Evolutionary conservation across 177 flowering plant genomes (phyloP).

Genomic region (Tripterygium wilfordii): DNA sequence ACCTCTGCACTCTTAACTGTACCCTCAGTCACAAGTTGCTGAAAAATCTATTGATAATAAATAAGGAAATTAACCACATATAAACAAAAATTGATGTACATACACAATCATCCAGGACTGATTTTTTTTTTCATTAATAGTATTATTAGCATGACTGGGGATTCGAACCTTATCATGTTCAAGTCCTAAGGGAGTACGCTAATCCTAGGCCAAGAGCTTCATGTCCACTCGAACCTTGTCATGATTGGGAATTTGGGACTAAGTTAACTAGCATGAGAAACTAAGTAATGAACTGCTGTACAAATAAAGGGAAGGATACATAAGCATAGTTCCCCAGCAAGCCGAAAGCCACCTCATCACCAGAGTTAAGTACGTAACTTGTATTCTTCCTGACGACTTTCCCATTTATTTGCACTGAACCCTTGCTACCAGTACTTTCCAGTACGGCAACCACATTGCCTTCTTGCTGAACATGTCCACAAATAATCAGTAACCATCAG

Average conservation of each 20-base stretch:
- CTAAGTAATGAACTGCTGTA: background rate
- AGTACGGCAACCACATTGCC: conserved; percentile 51
- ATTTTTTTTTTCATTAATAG: too few species aligned
- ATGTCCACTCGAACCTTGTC: too few species aligned
- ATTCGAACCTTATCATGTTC: too few species aligned
- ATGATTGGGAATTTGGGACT: too few species aligned
- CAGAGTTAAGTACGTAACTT: conserved; percentile 52
- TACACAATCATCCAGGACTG: too few species aligned
- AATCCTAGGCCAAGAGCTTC: too few species aligned
- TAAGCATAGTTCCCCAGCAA: conserved; percentile 60
- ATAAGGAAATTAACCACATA: conserved; percentile 32
- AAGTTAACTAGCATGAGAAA: too few species aligned
- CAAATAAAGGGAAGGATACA: conserved; percentile 59
- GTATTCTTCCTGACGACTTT: conserved; percentile 39
- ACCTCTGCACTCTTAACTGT: conserved; percentile 34
- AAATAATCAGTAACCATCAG: conserved; percentile 47
- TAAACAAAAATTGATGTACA: background rate
- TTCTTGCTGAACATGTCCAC: conserved; percentile 63
- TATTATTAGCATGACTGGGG: too few species aligned
- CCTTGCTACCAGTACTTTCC: conserved; percentile 80
- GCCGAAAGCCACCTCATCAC: conserved; percentile 79
- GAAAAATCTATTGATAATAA: conserved; percentile 52
- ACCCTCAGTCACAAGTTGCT: conserved; percentile 39
- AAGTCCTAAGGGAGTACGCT: too few species aligned
- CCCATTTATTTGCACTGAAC: conserved; percentile 73